These are phyloP conservation scores for Mycena sp. DNA, from an alignment of 1,284 basidiomycete genomes.

Conservation along the genomic window DNA sequence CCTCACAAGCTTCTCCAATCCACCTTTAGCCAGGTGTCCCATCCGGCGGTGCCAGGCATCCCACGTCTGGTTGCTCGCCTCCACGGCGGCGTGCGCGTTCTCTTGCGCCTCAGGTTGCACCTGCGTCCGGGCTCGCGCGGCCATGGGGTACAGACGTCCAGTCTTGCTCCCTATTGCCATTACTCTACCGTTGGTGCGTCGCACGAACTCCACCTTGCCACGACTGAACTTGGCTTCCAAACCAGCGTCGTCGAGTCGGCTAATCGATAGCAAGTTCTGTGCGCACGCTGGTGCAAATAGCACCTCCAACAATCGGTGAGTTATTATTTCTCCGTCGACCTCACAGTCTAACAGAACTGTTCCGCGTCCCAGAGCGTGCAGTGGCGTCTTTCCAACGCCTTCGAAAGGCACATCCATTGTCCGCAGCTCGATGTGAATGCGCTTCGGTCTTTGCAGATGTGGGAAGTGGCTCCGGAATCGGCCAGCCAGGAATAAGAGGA, in stretches of 20 bases:
- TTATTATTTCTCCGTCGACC: slow-evolving; percentile 2
- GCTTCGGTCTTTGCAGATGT: slow-evolving; percentile 2
- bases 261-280: slow-evolving; percentile 3
- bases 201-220: slow-evolving; percentile 4
- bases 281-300: slow-evolving; percentile 1
- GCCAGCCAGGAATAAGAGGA: slow-evolving; percentile 8
- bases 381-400: slow-evolving; percentile 1
- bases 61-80: slow-evolving; percentile 13
- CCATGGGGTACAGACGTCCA: slow-evolving; percentile 5
- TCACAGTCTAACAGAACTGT: slow-evolving; percentile 12
- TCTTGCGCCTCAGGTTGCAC: not conserved
- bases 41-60: slow-evolving; percentile 17
- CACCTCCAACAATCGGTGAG: slow-evolving; percentile 6
- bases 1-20: not conserved
- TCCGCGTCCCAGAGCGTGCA: slow-evolving; percentile 8
- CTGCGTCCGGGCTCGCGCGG: slow-evolving; percentile 6
- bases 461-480: slow-evolving; percentile 18
- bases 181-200: slow-evolving; percentile 4
- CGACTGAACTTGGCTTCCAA: slow-evolving; percentile 7
- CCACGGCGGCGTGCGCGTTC: not conserved
- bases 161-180: slow-evolving; percentile 7
- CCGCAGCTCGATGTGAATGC: not conserved
- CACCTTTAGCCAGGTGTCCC: slow-evolving; percentile 3
- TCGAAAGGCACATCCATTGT: not conserved
- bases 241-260: slow-evolving; percentile 17